Evolutionary conservation across 1,284 basidiomycete genomes (phyloP), one percentile per base, ranked within the genome.

Genomic region (Pseudozyma hubeiensis): DNA sequence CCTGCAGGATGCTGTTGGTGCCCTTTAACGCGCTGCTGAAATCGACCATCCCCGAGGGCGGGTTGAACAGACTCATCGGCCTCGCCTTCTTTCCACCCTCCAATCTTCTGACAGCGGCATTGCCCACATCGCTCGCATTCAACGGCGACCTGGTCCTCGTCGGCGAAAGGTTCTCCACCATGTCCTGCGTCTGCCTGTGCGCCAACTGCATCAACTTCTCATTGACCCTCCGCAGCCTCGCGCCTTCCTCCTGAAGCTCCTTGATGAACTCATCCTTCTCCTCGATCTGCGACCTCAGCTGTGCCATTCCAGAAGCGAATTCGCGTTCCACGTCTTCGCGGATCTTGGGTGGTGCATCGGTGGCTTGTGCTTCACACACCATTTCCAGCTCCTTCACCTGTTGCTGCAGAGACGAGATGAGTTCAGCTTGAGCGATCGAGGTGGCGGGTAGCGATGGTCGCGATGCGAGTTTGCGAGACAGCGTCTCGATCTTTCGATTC

Each of bases 301-400:
- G 62, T 0, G 43, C 37, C 7, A 81, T 30, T 9, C 55, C 39
- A 0, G 35, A 52, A 0, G 29, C 3, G 46, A 62, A 82, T 48
- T 81, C 80, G 11, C 64, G 48, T 41, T 78, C 79, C n/a, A 81
- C 79, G 40, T 81, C 81, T 57, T 81, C 81, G 14, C 79, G 73
- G 44, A 79, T 64, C 24, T 75, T 68, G 24, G 66, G 77, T 14
- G 79, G 75, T 3, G 80, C 74, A 17, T 78, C 73, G n/a, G 43
- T 37, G 1, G 71, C 65, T 51, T 80, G 78, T 3, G 72, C 79
- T 24, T 81, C 80, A 48, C 75, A 77, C 5, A 81, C 80, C 6
- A 76, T 71, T 64, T 81, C 80, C 13, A 81, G 70, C 53, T 83
- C 81, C 11, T 45, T 47, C 0, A 81, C 54, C 31, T 77, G 75